phyloP scores from a whole-genome alignment of 192 early-diverging fungal species.

The Backusella mclennaniae region DNA sequence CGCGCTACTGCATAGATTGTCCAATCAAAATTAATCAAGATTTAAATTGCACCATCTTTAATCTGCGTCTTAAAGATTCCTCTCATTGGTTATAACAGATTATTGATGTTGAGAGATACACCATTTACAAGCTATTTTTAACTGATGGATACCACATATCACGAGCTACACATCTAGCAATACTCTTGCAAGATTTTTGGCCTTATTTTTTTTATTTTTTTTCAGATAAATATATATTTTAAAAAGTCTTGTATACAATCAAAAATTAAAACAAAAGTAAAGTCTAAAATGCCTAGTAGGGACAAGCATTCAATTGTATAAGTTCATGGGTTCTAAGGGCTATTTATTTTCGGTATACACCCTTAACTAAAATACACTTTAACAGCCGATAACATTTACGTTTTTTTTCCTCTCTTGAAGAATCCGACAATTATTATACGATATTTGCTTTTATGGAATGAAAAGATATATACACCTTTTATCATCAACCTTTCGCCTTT shows the following conservation, averaged over 20 bases:
- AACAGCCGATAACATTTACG: not conserved
- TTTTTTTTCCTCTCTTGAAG: not conserved
- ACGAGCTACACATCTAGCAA: not conserved
- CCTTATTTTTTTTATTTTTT: not conserved
- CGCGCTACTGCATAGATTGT: not conserved
- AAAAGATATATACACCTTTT: no score
- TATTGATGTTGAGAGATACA: not conserved
- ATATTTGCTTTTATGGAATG: not conserved
- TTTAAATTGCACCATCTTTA: not conserved
- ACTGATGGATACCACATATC: not conserved
- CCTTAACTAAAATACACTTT: not conserved
- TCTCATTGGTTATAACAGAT: not conserved
- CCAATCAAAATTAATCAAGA: conserved; percentile 6
- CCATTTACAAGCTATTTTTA: not conserved
- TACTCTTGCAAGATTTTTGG: not conserved
- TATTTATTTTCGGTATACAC: not conserved
- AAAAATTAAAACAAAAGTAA: not conserved
- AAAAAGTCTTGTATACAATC: not conserved
- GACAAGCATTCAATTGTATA: not conserved
- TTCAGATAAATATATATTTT: no score
- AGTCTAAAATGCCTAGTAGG: not conserved
- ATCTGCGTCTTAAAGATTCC: not conserved
- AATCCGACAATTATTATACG: not conserved
- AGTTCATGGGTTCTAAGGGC: not conserved
- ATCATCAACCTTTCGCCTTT: not conserved